These are phyloP conservation scores for Pichia nakasei DNA, from an alignment of 805 yeast genomes.

Conservation along the genomic window DNA sequence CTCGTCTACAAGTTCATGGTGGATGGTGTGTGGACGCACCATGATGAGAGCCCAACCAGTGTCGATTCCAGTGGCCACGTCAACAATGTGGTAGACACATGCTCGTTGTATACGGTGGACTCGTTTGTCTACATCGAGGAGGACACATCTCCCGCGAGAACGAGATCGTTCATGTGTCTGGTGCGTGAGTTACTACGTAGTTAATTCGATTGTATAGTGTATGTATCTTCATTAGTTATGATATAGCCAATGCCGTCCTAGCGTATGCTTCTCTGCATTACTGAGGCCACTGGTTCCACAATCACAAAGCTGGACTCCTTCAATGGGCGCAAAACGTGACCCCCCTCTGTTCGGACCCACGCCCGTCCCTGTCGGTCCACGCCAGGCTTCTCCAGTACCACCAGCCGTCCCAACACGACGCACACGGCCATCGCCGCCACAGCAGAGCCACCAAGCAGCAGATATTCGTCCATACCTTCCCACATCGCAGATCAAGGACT, in stretches of 20 bases:
- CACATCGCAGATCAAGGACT: too few species aligned
- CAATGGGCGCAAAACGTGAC: background rate
- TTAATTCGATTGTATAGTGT: too few species aligned
- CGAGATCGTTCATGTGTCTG: background rate
- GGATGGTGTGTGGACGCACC: background rate
- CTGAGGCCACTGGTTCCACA: background rate
- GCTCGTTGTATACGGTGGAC: background rate
- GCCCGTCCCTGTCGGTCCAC: too few species aligned
- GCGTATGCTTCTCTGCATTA: background rate
- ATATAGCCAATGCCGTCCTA: background rate
- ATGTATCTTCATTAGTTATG: too few species aligned
- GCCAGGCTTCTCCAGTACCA: too few species aligned
- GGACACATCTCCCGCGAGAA: background rate
- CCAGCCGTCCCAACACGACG: too few species aligned
- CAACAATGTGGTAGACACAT: background rate
- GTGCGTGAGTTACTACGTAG: background rate
- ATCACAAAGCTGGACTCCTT: background rate
- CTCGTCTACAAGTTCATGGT: background rate
- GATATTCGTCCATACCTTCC: too few species aligned
- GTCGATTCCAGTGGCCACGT: background rate
- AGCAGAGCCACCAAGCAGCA: too few species aligned
- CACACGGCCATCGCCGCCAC: too few species aligned
- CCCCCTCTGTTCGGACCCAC: too few species aligned
- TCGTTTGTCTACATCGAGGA: background rate
- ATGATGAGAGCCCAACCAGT: background rate